phyloP scores from a whole-genome alignment of 2,329 filamentous ascomycete species.

The Trichoderma guizhouense region DNA sequence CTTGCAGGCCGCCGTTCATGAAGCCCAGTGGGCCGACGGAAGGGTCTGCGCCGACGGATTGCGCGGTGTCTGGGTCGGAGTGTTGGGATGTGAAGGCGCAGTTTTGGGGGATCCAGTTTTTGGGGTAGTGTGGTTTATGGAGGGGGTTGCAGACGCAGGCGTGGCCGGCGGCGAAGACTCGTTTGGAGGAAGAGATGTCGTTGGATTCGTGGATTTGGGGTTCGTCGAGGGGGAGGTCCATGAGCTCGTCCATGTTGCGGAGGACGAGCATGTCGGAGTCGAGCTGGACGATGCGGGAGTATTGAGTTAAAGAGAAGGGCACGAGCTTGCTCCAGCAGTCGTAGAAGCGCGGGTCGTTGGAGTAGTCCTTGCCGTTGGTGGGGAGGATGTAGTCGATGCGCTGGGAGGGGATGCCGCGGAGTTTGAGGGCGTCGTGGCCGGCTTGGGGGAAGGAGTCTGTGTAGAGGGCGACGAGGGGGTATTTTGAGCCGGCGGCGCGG shows the following conservation, averaged over 20 bases:
- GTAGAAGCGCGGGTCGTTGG: conserved; percentile 77
- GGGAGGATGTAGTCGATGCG: conserved; percentile 72
- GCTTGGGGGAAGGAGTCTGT: conserved; percentile 69
- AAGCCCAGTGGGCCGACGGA: conserved; percentile 46
- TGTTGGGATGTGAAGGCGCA: conserved; percentile 59
- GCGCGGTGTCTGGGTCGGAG: conserved; percentile 43
- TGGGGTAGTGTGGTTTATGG: conserved; percentile 73
- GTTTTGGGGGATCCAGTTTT: conserved; percentile 59
- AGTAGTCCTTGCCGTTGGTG: conserved; percentile 62
- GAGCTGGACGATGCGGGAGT: conserved; percentile 75
- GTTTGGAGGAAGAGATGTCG: conserved; percentile 37
- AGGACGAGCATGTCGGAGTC: conserved; percentile 85
- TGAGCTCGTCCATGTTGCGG: conserved; percentile 87
- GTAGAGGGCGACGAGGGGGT: conserved; percentile 80
- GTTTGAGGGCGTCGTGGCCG: conserved; percentile 66
- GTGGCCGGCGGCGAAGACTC: conserved; percentile 78
- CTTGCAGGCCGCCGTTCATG: conserved; percentile 46
- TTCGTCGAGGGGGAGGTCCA: conserved; percentile 72
- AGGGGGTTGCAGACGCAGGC: conserved; percentile 86
- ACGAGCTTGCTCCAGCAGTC: conserved; percentile 88
- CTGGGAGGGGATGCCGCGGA: conserved; percentile 66
- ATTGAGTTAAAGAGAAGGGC: conserved; percentile 72
- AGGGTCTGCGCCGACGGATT: conserved; percentile 44
- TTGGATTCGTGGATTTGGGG: conserved; percentile 25
- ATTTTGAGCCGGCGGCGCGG: conserved; percentile 59